Conservation (phyloP, 352 stramenopile genomes). For the Globisporangium alternatum region DNA sequence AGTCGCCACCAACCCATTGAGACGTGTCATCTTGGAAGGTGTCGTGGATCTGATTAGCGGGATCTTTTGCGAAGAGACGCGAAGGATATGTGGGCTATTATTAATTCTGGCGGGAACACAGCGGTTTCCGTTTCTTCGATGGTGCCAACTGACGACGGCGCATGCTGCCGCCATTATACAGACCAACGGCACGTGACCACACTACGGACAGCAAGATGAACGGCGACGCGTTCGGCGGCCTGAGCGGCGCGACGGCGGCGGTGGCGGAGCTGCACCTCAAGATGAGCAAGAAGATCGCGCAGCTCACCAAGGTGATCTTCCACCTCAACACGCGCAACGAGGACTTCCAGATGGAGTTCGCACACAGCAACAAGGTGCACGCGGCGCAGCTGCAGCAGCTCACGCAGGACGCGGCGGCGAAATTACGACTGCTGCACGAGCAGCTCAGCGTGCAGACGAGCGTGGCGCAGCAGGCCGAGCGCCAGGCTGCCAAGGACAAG, state of each 20-base stretch:
- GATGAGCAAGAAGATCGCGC: conserved; percentile 94
- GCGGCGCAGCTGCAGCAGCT: conserved; percentile 41
- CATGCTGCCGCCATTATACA: not conserved
- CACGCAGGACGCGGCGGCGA: conserved; percentile 48
- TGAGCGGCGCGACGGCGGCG: conserved; percentile 16
- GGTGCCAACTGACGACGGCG: not conserved
- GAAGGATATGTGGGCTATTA: not conserved
- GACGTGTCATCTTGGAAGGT: not conserved
- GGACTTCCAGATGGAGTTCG: conserved; percentile 77
- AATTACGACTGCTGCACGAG: conserved; percentile 43
- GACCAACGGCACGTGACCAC: not conserved
- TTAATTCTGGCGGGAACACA: conserved; percentile 1
- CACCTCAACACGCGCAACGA: conserved; percentile 94
- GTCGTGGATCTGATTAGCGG: not conserved
- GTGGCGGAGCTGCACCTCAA: conserved; percentile 84
- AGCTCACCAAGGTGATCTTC: conserved; percentile 94
- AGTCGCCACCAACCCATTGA: not conserved
- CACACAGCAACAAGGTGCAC: conserved; percentile 38
- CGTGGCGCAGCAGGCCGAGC: conserved; percentile 26
- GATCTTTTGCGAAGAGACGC: conserved; percentile 7
- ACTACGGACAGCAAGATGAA: conserved; percentile 17
- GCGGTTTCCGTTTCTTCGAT: conserved; percentile 3
- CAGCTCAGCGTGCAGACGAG: conserved; percentile 36
- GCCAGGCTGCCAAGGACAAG: conserved; percentile 34
- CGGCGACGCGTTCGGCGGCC: conserved; percentile 22